Percentiles rank a stretch among this genome's conserved stretches.
Conservation (phyloP, 179 eudicot species). For the Sideroxylon spinosum region DNA sequence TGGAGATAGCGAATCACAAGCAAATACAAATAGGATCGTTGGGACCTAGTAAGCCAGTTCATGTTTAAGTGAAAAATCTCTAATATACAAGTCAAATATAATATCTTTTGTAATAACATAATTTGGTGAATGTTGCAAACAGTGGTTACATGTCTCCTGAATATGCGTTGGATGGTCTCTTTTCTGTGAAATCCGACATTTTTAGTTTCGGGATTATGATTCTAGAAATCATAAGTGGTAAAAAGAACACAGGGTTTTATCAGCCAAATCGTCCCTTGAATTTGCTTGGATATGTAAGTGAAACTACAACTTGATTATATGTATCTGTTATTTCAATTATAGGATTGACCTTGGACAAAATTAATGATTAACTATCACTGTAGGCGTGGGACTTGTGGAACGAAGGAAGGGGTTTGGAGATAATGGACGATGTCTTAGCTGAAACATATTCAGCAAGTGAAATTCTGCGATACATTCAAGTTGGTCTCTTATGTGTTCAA, state of each 20-base stretch:
- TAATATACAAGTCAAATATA: neutral
- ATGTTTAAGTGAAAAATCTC: neutral
- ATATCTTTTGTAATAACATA: neutral
- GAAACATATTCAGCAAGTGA: constrained; percentile 10
- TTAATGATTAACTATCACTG: neutral
- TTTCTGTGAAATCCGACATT: constrained; percentile 26
- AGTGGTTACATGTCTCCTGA: constrained; percentile 38
- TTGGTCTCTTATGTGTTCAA: constrained; percentile 19
- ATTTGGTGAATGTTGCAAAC: neutral
- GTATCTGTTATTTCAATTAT: no score
- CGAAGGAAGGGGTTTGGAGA: neutral
- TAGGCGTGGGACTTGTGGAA: constrained; percentile 17
- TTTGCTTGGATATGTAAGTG: constrained; percentile 24
- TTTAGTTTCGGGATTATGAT: constrained; percentile 27
- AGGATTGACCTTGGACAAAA: neutral
- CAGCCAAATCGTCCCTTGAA: neutral
- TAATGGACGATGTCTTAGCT: constrained; percentile 6
- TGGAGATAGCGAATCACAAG: neutral
- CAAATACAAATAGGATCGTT: constrained; percentile 22
- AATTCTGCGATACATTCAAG: neutral
- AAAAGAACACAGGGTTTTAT: constrained; percentile 12
- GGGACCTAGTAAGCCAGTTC: constrained; percentile 29
- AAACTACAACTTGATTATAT: no score
- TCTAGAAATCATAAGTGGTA: constrained; percentile 25
- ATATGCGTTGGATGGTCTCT: constrained; percentile 22